A percentile compares a stretch with the other conserved stretches of the same genome.
Conservation (phyloP, 2,329 filamentous ascomycete species). For the Hypoxylon sp. region DNA sequence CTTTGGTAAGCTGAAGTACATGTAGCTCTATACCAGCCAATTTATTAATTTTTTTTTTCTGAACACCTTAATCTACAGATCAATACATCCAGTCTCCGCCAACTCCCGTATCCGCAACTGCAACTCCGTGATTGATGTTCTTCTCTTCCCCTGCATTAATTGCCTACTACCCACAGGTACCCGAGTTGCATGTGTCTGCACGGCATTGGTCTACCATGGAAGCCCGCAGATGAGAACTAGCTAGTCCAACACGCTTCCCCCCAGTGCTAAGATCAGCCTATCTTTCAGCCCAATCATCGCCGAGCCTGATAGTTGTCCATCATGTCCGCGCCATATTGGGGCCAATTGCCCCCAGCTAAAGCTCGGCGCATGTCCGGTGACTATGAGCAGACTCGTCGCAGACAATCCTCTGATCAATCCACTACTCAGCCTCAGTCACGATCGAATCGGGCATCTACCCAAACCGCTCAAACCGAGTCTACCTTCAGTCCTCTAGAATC, state of each 20-base stretch:
- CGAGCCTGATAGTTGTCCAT: slow-evolving; percentile 46
- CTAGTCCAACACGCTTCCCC: slow-evolving; percentile 36
- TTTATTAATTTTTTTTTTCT: slow-evolving; percentile 29
- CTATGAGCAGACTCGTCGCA: slow-evolving; percentile 53
- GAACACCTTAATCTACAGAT: slow-evolving; percentile 26
- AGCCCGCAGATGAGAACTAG: slow-evolving; percentile 46
- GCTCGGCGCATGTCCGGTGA: slow-evolving; percentile 60
- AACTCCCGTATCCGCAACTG: slow-evolving; percentile 26
- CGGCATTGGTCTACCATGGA: slow-evolving; percentile 60
- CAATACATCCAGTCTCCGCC: slow-evolving; percentile 33
- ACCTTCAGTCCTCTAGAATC: slow-evolving; percentile 72
- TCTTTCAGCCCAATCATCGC: slow-evolving; percentile 49
- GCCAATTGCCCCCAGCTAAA: slow-evolving; percentile 68
- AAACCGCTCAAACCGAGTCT: slow-evolving; percentile 70
- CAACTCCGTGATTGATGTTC: slow-evolving; percentile 26
- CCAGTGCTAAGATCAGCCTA: slow-evolving; percentile 43
- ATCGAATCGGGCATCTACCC: slow-evolving; percentile 67
- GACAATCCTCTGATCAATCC: slow-evolving; percentile 55
- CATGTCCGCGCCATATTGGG: slow-evolving; percentile 71
- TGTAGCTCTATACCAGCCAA: slow-evolving; percentile 42
- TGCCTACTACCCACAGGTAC: slow-evolving; percentile 41
- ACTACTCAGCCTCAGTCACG: slow-evolving; percentile 59
- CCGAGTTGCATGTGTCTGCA: slow-evolving; percentile 60
- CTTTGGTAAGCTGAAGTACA: slow-evolving; percentile 39
- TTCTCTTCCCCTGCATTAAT: slow-evolving; percentile 46